Conservation (phyloP, 2,329 filamentous ascomycete genomes). For the Trichoderma citrinoviride region DNA sequence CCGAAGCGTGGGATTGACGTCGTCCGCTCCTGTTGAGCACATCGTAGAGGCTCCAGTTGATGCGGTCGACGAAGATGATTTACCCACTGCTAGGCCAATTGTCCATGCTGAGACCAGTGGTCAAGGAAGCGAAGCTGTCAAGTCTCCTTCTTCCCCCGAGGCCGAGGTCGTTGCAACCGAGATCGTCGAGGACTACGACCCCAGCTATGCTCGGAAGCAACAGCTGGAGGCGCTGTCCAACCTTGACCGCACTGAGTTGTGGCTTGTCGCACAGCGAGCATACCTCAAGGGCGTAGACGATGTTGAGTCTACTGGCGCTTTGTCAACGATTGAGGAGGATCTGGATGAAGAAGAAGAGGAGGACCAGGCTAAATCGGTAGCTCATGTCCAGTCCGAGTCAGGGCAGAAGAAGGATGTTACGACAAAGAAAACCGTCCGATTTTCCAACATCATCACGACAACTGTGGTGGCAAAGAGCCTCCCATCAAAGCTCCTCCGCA, state of each 20-base stretch:
- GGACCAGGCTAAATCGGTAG: background rate
- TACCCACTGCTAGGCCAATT: conserved; percentile 62
- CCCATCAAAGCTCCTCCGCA: conserved; percentile 51
- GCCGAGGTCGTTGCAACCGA: conserved; percentile 60
- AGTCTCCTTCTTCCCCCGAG: conserved; percentile 42
- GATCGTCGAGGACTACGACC: conserved; percentile 69
- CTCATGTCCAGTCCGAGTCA: conserved; percentile 31
- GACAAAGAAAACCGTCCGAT: conserved; percentile 74
- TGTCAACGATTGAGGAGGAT: conserved; percentile 35
- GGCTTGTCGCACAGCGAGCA: conserved; percentile 78
- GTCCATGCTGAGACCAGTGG: conserved; percentile 34
- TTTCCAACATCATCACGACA: conserved; percentile 55
- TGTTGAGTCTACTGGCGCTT: conserved; percentile 36
- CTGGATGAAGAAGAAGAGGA: conserved; percentile 32
- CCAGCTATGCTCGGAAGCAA: conserved; percentile 71
- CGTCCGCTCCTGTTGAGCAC: conserved; percentile 59
- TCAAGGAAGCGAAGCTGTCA: conserved; percentile 33
- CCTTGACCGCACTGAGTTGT: conserved; percentile 79
- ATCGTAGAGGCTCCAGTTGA: conserved; percentile 57
- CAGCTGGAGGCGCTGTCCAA: conserved; percentile 69
- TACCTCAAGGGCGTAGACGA: conserved; percentile 69
- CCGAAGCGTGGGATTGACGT: conserved; percentile 36
- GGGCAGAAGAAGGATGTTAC: conserved; percentile 26
- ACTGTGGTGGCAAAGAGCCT: conserved; percentile 49
- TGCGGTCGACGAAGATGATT: conserved; percentile 55